These are phyloP conservation scores for Diplodia scrobiculata DNA, from an alignment of 2,329 filamentous ascomycete genomes.

Conservation along the genomic window DNA sequence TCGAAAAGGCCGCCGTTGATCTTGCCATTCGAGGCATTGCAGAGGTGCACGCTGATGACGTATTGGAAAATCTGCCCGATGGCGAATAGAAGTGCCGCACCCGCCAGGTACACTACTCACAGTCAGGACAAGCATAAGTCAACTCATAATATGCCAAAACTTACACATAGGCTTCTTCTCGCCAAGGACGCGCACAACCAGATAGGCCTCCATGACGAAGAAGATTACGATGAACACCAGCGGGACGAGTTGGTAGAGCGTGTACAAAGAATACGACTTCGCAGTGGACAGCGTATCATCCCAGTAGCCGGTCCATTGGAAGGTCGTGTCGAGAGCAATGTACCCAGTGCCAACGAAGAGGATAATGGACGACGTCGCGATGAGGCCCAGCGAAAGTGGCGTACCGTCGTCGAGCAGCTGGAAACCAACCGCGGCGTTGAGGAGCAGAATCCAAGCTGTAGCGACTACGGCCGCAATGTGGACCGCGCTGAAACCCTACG, in stretches of 20 bases:
- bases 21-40: slow-evolving; percentile 75
- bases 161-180: slow-evolving; percentile 85
- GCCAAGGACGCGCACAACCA: slow-evolving; percentile 83
- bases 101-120: slow-evolving; percentile 68
- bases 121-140: background rate
- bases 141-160: slow-evolving; percentile 38
- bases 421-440: slow-evolving; percentile 90
- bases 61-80: slow-evolving; percentile 97
- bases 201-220: slow-evolving; percentile 77
- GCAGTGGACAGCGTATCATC: slow-evolving; percentile 55
- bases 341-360: slow-evolving; percentile 92
- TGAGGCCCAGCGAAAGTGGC: slow-evolving; percentile 74
- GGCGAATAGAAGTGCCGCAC: slow-evolving; percentile 78
- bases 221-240: slow-evolving; percentile 86
- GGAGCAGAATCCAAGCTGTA: slow-evolving; percentile 84
- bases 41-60: slow-evolving; percentile 87
- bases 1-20: slow-evolving; percentile 94
- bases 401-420: slow-evolving; percentile 95
- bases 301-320: slow-evolving; percentile 80
- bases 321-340: slow-evolving; percentile 91
- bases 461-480: slow-evolving; percentile 89
- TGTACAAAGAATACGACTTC: slow-evolving; percentile 83
- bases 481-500: slow-evolving; percentile 79
- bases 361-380: slow-evolving; percentile 67
- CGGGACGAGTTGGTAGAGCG: slow-evolving; percentile 87